phyloP scores from a whole-genome alignment of 2,329 filamentous ascomycete species.

The Epichloe gansuensis region DNA sequence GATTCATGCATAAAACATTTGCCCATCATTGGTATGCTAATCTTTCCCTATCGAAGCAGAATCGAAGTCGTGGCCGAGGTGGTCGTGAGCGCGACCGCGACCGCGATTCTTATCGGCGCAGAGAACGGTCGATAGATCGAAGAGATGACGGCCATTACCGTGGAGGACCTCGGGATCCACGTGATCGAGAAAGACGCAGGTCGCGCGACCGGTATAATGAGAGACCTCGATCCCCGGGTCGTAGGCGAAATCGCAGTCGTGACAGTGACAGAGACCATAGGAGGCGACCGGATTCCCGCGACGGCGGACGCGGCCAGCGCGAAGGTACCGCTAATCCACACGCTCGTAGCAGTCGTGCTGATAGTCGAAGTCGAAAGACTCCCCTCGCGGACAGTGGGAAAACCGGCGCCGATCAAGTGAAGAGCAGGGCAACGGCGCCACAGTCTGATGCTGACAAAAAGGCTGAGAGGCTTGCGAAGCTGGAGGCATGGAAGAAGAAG shows the following conservation, averaged over 20 bases:
- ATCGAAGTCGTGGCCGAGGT: constrained; percentile 45
- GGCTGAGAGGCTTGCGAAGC: constrained; percentile 64
- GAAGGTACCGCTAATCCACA: constrained; percentile 62
- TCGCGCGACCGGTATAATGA: constrained; percentile 48
- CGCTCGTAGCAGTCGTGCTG: constrained; percentile 52
- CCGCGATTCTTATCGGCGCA: constrained; percentile 47
- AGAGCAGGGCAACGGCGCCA: constrained; percentile 29
- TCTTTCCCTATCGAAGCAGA: constrained; percentile 28
- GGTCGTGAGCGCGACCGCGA: constrained; percentile 30
- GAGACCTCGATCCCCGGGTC: constrained; percentile 44
- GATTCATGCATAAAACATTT: constrained; percentile 9
- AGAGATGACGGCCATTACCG: constrained; percentile 54
- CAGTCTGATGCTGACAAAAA: constrained; percentile 61
- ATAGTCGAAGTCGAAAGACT: constrained; percentile 42
- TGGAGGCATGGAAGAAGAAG: constrained; percentile 89
- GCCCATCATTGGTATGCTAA: constrained; percentile 25
- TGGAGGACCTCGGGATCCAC: constrained; percentile 43
- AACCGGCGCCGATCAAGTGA: constrained; percentile 47
- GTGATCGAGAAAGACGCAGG: constrained; percentile 46
- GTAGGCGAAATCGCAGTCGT: constrained; percentile 49
- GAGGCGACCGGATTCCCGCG: constrained; percentile 62
- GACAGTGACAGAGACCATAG: constrained; percentile 52
- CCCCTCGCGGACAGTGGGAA: constrained; percentile 35
- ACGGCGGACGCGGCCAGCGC: constrained; percentile 48
- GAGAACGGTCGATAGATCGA: constrained; percentile 57